phyloP scores from a whole-genome alignment of 345 rosid genomes.

The Linum trigynum region DNA sequence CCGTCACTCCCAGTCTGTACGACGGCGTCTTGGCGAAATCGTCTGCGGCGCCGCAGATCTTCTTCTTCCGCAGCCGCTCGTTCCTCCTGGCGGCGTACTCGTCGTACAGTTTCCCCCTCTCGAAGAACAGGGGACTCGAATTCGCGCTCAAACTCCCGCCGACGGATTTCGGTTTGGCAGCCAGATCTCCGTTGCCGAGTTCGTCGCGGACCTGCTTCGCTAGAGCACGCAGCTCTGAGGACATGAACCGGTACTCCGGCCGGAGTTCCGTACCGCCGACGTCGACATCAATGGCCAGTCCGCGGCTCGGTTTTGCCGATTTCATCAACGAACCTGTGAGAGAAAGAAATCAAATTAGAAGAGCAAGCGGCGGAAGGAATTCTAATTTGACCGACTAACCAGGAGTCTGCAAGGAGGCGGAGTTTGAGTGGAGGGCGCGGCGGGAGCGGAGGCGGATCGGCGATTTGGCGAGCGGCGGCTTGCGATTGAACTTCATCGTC shows the following conservation, averaged over 20 bases:
- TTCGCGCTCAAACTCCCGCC: slow-evolving; percentile 12
- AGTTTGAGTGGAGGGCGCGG: slow-evolving; percentile 34
- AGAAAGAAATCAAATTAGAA: neutral
- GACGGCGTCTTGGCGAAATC: slow-evolving; percentile 21
- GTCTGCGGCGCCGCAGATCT: slow-evolving; percentile 20
- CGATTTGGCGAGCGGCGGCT: slow-evolving; percentile 74
- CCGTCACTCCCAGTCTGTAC: slow-evolving; percentile 49
- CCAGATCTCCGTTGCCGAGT: slow-evolving; percentile 19
- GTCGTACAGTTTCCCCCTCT: slow-evolving; percentile 83
- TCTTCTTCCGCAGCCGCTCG: slow-evolving; percentile 69
- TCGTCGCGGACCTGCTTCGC: slow-evolving; percentile 44
- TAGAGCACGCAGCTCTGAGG: slow-evolving; percentile 54
- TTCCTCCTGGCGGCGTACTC: slow-evolving; percentile 73
- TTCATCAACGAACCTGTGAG: slow-evolving; percentile 46
- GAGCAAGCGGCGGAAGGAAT: neutral
- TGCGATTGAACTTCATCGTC: slow-evolving; percentile 43
- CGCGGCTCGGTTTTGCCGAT: slow-evolving; percentile 35
- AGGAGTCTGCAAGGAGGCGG: slow-evolving; percentile 44
- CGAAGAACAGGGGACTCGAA: slow-evolving; percentile 36
- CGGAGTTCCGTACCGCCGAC: slow-evolving; percentile 23
- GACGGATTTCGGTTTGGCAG: neutral
- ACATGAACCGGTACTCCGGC: slow-evolving; percentile 48
- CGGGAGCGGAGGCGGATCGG: slow-evolving; percentile 59
- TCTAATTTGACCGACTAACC: slow-evolving; percentile 31
- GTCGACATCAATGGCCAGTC: slow-evolving; percentile 19